Base-by-base conservation (phyloP, 257 asterid genomes). In the Gentiana straminea region DNA sequence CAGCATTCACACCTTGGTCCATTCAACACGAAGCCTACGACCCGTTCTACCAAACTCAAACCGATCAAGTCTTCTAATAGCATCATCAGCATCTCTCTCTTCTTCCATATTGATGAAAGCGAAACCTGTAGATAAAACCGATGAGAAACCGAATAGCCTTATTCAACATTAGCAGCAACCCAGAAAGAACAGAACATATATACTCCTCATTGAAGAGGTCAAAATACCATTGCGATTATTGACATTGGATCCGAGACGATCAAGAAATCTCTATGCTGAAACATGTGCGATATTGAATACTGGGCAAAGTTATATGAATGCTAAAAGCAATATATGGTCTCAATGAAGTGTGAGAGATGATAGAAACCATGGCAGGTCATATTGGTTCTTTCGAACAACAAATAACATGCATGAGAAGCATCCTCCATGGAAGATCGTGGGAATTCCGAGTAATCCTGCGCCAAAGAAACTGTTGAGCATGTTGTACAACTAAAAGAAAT, bases 371-470 rank as follows among this genome's bases (percentile, higher is more conserved):
- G 75, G 91, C 92, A 79, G 94, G 82, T 81, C 97, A 77, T 75
- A 79, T 76, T 89, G 90, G 82, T 84, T 79, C 95, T 76, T 82
- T 77, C 70, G 79, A 75, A 86, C 81, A 84, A 77, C 82, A 79
- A 84, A 72, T 82, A 82, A 79, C 88, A 82, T 81, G 84, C 67
- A 84, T 84, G 92, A 70, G 79, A 84, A 80, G 80, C 79, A 83
- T 82, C 95, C 95, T 78, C 82, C 86, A 83, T 81, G 83, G 86
- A 79, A 77, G 94, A 83, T 81, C 86, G 79, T 75, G 84, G 84
- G 78, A 80, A 72, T 71, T 80, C 94, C 96, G 81, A 78, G 92
- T 75, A 75, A 80, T 90, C 97, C 97, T 90, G 97, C 96, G 91
- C 73, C 90, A 86, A 90, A 86, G 86, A 82, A 90, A 90, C 88